These are phyloP conservation scores for Lojkania enalia DNA, from an alignment of 2,329 filamentous ascomycete genomes.

Conservation along the genomic window DNA sequence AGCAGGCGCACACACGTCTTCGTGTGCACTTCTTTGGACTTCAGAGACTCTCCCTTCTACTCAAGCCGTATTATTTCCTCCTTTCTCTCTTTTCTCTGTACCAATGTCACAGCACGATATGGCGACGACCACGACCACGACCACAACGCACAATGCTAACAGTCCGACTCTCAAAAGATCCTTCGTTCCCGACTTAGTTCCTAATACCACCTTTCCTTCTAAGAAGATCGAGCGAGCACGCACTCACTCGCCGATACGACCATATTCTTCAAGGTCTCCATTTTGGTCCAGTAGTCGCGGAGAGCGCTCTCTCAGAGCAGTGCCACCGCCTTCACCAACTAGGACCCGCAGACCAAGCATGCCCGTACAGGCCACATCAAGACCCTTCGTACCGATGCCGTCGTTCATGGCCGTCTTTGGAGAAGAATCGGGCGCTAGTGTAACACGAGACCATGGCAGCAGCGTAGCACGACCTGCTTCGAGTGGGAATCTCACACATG, in stretches of 20 bases:
- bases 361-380: constrained; percentile 40
- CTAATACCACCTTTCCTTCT: constrained; percentile 39
- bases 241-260: constrained; percentile 7
- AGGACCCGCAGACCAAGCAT: constrained; percentile 35
- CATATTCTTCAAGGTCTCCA: constrained; percentile 6
- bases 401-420: constrained; percentile 77
- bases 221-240: constrained; percentile 31
- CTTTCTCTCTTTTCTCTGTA: constrained; percentile 2
- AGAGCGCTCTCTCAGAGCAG: constrained; percentile 24
- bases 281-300: constrained; percentile 21
- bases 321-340: constrained; percentile 12
- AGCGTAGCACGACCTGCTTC: constrained; percentile 39
- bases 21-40: background rate
- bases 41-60: background rate
- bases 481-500: constrained; percentile 38
- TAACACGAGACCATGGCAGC: constrained; percentile 49
- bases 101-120: constrained; percentile 16
- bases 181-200: constrained; percentile 32
- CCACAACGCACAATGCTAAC: constrained; percentile 39
- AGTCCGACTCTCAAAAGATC: constrained; percentile 39
- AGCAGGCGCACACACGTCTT: constrained; percentile 3
- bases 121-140: constrained; percentile 29
- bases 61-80: background rate
- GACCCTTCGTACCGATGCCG: constrained; percentile 59
- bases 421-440: constrained; percentile 56